Evolutionary conservation across 2,329 filamentous ascomycete species (phyloP).

Genomic region (Cladosporium colombiae): DNA sequence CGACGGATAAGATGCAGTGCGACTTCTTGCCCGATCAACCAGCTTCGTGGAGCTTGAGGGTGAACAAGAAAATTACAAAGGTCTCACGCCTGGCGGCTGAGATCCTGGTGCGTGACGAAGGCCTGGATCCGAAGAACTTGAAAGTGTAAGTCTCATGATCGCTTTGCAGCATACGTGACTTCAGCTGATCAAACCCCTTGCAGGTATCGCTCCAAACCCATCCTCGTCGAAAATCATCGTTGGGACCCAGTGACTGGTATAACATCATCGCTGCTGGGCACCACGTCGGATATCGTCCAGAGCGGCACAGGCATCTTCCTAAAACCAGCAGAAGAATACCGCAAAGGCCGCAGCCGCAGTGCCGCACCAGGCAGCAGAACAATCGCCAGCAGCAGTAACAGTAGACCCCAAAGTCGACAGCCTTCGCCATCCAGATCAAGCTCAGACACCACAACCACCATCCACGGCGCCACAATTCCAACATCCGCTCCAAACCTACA

Average conservation of each 20-base stretch:
- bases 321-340: constrained; percentile 17
- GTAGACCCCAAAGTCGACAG: background rate
- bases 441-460: background rate
- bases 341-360: constrained; percentile 14
- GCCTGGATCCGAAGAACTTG: constrained; percentile 13
- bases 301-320: constrained; percentile 9
- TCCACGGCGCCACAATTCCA: too few relatives aligned
- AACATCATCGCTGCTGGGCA: constrained; percentile 6
- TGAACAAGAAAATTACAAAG: constrained; percentile 7
- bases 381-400: background rate
- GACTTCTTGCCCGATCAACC: constrained; percentile 14
- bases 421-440: background rate
- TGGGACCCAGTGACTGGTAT: constrained; percentile 17
- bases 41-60: constrained; percentile 12
- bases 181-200: background rate
- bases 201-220: constrained; percentile 16
- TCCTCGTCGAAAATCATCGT: constrained; percentile 18
- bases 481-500: background rate
- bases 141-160: constrained; percentile 10
- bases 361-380: background rate
- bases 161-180: background rate
- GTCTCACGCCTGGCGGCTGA: constrained; percentile 15
- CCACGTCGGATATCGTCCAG: background rate
- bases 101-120: constrained; percentile 16
- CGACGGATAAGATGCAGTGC: constrained; percentile 25